These are phyloP conservation scores for Antitrichia curtipendula DNA, from an alignment of 225 moss, liverwort and hornwort genomes.

Conservation along the genomic window DNA sequence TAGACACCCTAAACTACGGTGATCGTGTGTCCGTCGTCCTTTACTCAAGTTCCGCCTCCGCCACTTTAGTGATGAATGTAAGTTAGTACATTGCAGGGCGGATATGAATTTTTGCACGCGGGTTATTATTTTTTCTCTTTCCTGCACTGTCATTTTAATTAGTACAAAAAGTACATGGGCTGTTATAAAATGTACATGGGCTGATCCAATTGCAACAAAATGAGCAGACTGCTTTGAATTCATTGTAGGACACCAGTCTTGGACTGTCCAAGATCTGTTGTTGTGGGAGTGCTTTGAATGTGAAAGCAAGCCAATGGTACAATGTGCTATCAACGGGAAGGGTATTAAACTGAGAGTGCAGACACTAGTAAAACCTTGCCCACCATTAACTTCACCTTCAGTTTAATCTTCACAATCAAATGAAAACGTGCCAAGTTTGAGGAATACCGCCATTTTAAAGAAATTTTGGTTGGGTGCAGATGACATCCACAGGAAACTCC, in stretches of 20 bases:
- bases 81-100: not conserved
- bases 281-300: not conserved
- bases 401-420: not conserved
- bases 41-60: constrained; percentile 1
- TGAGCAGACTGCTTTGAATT: no score
- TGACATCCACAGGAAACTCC: not conserved
- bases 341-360: no score
- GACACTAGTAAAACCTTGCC: not conserved
- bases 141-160: not conserved
- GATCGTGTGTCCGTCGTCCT: constrained; percentile 24
- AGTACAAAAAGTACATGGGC: no score
- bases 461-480: no score
- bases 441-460: no score
- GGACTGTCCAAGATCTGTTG: not conserved
- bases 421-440: no score
- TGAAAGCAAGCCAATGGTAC: not conserved
- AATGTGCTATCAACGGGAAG: not conserved
- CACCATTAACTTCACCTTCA: not conserved
- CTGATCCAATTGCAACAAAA: not conserved
- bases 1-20: constrained; percentile 26
- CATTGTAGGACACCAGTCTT: not conserved
- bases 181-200: not conserved
- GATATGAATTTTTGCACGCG: not conserved
- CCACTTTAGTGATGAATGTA: not conserved
- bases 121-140: not conserved